Base-by-base conservation (phyloP, 306 rosid genomes). In the Dicorynia guianensis region DNA sequence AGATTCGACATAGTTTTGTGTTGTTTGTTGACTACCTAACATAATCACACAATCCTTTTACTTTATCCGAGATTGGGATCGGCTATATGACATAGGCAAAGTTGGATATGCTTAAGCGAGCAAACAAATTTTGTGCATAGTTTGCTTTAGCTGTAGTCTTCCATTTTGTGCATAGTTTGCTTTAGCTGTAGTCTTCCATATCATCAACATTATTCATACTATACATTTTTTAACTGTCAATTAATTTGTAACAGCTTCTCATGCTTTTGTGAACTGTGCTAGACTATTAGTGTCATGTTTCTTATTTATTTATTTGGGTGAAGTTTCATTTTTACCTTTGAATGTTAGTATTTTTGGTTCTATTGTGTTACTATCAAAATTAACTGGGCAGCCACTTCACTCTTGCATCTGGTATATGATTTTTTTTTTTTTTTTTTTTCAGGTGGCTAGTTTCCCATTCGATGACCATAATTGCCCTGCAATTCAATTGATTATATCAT, bases 381-480 rank as follows among this genome's bases (percentile, higher is more conserved):
- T 76, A 49, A 49, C 70, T 60, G 15, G 2, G 48, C 67, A 6
- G 54, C 64, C 14, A 25, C 30, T 25, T 25, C 30, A 25, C 30
- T 48, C 69, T 66, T 76, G 44, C 55, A 47, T 30, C 71, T 87
- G 85, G 57, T 67, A 19, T 81, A 4, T 76, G 39, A 76, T 52
- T 59, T 77, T 81, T 57, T 61, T 69, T 83, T 72, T 52, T 59
- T 77, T 81, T 57, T 61, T 69, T 83, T 72, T 82, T 61, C 89
- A 92, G 99, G 93, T 90, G 70, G 99, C 98, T 63, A 77, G 96
- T 81, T 96, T 92, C 82, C 99, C 99, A 12, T 96, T 96, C 71
- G 98, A 96, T 74, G 99, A 92, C 72, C 99, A 90, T 84, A 96
- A 90, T 78, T 89, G 98, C 83, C 99, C 99, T 30, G 97, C 99